A percentile compares a stretch with the other conserved stretches of the same genome.
Evolutionary conservation across 2,329 filamentous ascomycete genomes (phyloP).

Genomic region (Pseudogymnoascus sp.): DNA sequence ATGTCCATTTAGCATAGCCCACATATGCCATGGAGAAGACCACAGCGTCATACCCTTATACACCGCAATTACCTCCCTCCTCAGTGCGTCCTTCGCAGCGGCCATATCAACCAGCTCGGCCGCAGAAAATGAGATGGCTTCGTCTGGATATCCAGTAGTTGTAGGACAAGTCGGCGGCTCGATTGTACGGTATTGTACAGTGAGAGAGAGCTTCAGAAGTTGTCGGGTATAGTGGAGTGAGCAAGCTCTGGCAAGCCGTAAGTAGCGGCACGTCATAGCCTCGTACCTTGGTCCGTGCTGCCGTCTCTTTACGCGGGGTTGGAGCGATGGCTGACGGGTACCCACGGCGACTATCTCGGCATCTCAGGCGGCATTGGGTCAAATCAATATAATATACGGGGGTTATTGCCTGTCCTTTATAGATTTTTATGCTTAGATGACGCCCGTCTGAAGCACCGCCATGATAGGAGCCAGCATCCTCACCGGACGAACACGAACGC

Average conservation of each 20-base stretch:
- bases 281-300: background rate
- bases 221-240: background rate
- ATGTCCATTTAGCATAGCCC: background rate
- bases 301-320: background rate
- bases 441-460: background rate
- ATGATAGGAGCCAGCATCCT: background rate
- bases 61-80: slow-evolving; percentile 70
- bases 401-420: background rate
- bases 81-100: slow-evolving; percentile 37
- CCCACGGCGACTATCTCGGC: slow-evolving; percentile 13
- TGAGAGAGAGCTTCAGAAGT: background rate
- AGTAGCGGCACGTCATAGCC: background rate
- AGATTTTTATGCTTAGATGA: background rate
- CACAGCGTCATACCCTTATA: slow-evolving; percentile 63
- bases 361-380: background rate
- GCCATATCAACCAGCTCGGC: background rate
- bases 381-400: background rate
- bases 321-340: slow-evolving; percentile 14
- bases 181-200: background rate
- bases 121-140: background rate
- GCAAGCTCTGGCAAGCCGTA: background rate
- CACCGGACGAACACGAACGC: background rate
- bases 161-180: background rate
- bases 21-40: background rate
- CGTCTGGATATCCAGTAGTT: background rate